Conservation (phyloP, 441 rosid genomes). For the Croton setiger region DNA sequence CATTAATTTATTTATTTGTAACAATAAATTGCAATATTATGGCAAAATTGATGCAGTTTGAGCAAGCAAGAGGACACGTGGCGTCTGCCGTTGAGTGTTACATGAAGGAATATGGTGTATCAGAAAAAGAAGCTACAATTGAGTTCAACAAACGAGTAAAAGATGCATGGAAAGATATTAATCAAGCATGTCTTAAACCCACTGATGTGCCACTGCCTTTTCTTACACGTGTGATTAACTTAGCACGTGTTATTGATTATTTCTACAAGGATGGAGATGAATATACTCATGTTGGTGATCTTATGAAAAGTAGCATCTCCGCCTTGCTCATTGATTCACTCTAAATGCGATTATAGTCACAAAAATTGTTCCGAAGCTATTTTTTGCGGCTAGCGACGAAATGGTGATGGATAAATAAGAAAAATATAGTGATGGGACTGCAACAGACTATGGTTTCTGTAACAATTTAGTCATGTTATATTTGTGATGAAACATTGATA, state of each 20-base stretch:
- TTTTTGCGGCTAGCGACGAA: no score
- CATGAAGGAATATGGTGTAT: slow-evolving; percentile 23
- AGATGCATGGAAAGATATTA: slow-evolving; percentile 35
- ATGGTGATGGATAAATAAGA: no score
- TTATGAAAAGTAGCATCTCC: not conserved
- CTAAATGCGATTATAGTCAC: not conserved
- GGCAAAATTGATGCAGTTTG: slow-evolving; percentile 14
- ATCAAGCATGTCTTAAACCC: slow-evolving; percentile 22
- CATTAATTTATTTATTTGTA: no score
- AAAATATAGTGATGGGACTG: no score
- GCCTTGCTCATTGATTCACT: not conserved
- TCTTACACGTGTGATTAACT: slow-evolving; percentile 21
- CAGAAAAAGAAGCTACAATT: slow-evolving; percentile 18
- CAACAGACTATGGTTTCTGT: no score
- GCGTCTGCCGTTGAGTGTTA: slow-evolving; percentile 25
- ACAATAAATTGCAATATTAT: not conserved
- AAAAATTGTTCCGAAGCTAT: no score
- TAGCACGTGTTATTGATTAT: slow-evolving; percentile 14
- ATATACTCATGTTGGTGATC: slow-evolving; percentile 11
- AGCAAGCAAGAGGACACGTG: slow-evolving; percentile 25
- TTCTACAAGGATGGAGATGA: slow-evolving; percentile 23
- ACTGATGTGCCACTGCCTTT: slow-evolving; percentile 12
- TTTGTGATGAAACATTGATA: no score
- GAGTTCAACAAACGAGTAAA: slow-evolving; percentile 16
- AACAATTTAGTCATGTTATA: no score